Percentiles rank a stretch among this genome's conserved stretches.
Evolutionary conservation across 768 basidiomycete genomes (phyloP).

Genomic region (Rhodocollybia butyracea): DNA sequence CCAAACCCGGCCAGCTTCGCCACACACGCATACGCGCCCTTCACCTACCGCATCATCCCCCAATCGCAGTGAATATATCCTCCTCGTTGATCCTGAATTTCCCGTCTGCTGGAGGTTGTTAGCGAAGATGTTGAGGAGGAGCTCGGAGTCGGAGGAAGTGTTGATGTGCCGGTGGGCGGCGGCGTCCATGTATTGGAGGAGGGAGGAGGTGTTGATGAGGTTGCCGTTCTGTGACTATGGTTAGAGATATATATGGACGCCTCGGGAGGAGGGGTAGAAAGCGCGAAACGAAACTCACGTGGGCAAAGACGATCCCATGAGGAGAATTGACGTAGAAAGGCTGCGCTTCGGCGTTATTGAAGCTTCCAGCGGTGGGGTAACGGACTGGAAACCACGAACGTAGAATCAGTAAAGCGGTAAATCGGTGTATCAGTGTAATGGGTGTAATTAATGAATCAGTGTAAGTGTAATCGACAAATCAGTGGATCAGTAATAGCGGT

Average conservation of each 20-base stretch:
- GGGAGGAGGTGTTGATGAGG: conserved; percentile 83
- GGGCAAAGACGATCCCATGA: conserved; percentile 96
- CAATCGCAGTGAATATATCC: conserved; percentile 94
- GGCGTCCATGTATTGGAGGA: conserved; percentile 94
- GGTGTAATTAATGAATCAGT: too few relatives aligned
- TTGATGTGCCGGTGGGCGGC: conserved; percentile 98
- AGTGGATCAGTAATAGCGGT: too few relatives aligned
- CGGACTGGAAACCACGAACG: conserved; percentile 60
- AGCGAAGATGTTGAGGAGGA: conserved; percentile 96
- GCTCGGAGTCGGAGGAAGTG: conserved; percentile 96
- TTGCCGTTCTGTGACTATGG: conserved; percentile 87
- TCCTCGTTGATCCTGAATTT: conserved; percentile 99
- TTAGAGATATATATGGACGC: conserved; percentile 9
- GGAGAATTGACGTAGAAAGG: conserved; percentile 99
- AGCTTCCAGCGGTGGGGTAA: conserved; percentile 97
- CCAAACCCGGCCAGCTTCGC: conserved; percentile 99
- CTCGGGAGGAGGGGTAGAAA: conserved; percentile 4
- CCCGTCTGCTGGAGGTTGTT: conserved; percentile 97
- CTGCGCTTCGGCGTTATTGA: conserved; percentile 95
- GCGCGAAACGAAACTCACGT: conserved; percentile 62
- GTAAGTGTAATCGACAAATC: too few relatives aligned
- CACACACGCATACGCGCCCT: conserved; percentile 94
- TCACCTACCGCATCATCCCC: conserved; percentile 86
- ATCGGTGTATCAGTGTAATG: too few relatives aligned
- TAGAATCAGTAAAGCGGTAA: too few relatives aligned